Evolutionary conservation across 1,284 basidiomycete species (phyloP).

Genomic region (Boletus smithii): DNA sequence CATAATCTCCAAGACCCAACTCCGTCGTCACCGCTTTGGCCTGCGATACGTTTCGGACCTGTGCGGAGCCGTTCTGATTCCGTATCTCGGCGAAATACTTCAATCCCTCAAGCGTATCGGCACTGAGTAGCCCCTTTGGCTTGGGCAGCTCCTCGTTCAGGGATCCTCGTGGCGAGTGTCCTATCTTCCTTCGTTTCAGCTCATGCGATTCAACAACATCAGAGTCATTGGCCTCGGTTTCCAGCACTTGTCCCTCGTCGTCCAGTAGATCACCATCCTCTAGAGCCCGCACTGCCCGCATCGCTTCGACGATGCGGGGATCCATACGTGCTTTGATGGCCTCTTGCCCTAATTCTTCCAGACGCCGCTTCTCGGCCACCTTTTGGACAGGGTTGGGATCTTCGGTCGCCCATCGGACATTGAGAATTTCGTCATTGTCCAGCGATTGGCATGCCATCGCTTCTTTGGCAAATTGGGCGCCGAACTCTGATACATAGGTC

Average conservation of each 20-base stretch:
- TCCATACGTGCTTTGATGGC: slow-evolving; percentile 84
- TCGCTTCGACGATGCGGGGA: slow-evolving; percentile 81
- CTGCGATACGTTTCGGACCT: neutral
- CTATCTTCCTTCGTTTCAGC: slow-evolving; percentile 41
- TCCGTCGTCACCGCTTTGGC: slow-evolving; percentile 38
- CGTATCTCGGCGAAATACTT: slow-evolving; percentile 84
- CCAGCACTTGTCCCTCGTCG: slow-evolving; percentile 40
- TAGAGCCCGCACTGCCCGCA: slow-evolving; percentile 75
- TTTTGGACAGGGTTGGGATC: slow-evolving; percentile 92
- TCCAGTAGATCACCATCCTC: slow-evolving; percentile 74
- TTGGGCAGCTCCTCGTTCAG: slow-evolving; percentile 23
- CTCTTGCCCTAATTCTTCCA: slow-evolving; percentile 80
- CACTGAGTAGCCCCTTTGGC: slow-evolving; percentile 60
- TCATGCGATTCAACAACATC: slow-evolving; percentile 39
- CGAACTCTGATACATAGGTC: slow-evolving; percentile 83
- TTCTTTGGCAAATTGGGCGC: slow-evolving; percentile 97
- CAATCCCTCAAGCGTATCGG: slow-evolving; percentile 81
- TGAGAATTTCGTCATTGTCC: slow-evolving; percentile 96
- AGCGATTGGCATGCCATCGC: slow-evolving; percentile 98
- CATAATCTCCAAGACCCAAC: slow-evolving; percentile 67
- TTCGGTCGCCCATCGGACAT: slow-evolving; percentile 96
- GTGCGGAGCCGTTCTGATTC: slow-evolving; percentile 46
- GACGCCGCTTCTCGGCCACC: slow-evolving; percentile 74
- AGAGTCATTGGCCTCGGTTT: slow-evolving; percentile 28
- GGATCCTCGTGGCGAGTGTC: slow-evolving; percentile 13